A percentile compares a stretch with the other conserved stretches of the same genome.
Conservation (phyloP, 805 yeast genomes). For the Metschnikowia similis region DNA sequence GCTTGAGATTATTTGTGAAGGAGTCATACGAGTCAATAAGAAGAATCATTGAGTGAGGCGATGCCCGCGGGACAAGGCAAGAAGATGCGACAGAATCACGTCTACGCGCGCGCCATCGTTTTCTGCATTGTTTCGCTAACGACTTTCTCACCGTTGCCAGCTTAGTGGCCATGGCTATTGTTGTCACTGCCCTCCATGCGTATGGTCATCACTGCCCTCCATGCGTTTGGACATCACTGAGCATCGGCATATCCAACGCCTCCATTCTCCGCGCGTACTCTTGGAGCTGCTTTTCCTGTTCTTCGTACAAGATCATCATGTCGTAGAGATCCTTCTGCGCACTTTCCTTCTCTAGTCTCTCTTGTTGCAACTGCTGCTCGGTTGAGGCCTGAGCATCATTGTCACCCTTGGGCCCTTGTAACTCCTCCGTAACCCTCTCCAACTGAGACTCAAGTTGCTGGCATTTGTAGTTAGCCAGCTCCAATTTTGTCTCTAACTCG, state of each 20-base stretch:
- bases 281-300: constrained; percentile 64
- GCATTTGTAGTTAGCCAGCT: background rate
- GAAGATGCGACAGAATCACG: background rate
- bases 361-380: background rate
- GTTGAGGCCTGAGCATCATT: background rate
- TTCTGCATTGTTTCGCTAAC: background rate
- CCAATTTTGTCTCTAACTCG: background rate
- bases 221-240: constrained; percentile 56
- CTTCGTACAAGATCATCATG: constrained; percentile 73
- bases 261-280: constrained; percentile 52
- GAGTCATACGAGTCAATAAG: constrained; percentile 94
- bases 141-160: background rate
- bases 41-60: constrained; percentile 41
- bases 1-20: constrained; percentile 77
- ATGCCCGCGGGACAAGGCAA: background rate
- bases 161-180: background rate
- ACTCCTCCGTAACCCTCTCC: background rate
- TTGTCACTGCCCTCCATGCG: background rate
- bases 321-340: constrained; percentile 12
- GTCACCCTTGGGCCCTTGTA: background rate
- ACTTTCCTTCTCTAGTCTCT: background rate
- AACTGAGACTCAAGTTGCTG: background rate
- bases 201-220: background rate
- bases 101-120: background rate
- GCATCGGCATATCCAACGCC: constrained; percentile 53